Evolutionary conservation across 2,329 filamentous ascomycete genomes (phyloP).

Genomic region (Cladosporium sp.): DNA sequence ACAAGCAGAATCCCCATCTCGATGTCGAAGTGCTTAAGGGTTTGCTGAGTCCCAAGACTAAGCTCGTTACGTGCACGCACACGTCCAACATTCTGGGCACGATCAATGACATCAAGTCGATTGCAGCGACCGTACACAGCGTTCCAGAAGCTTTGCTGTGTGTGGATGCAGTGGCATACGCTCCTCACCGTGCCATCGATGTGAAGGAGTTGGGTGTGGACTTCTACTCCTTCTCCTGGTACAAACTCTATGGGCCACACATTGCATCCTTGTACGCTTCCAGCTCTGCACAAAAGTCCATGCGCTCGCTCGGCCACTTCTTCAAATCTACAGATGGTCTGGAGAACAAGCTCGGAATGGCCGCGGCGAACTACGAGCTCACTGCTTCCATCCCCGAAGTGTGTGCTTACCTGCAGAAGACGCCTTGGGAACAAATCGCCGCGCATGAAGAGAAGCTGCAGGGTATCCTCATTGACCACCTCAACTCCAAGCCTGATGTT

Average conservation of each 20-base stretch:
- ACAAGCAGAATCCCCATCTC: slow-evolving; percentile 55
- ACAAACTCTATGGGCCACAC: slow-evolving; percentile 78
- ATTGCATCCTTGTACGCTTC: slow-evolving; percentile 67
- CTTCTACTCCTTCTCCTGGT: slow-evolving; percentile 76
- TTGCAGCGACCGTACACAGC: slow-evolving; percentile 51
- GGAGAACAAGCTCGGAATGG: slow-evolving; percentile 64
- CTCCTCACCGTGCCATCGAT: slow-evolving; percentile 67
- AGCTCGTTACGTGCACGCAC: slow-evolving; percentile 69
- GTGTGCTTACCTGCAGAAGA: slow-evolving; percentile 48
- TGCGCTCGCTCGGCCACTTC: slow-evolving; percentile 61
- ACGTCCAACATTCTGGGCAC: slow-evolving; percentile 69
- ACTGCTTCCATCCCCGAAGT: slow-evolving; percentile 59
- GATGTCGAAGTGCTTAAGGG: slow-evolving; percentile 52
- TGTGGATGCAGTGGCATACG: slow-evolving; percentile 73
- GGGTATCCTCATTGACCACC: slow-evolving; percentile 54
- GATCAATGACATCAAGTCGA: slow-evolving; percentile 59
- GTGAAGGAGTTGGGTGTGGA: slow-evolving; percentile 66
- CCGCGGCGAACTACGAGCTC: slow-evolving; percentile 67
- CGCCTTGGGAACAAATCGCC: slow-evolving; percentile 49
- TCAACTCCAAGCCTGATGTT: slow-evolving; percentile 50
- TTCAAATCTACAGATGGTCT: slow-evolving; percentile 60
- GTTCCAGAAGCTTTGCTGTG: slow-evolving; percentile 58
- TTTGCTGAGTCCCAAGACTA: slow-evolving; percentile 61
- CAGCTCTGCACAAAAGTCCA: slow-evolving; percentile 49
- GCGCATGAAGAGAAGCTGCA: slow-evolving; percentile 60